Percentiles rank a stretch among this genome's conserved stretches.
phyloP scores from a whole-genome alignment of 805 yeast species.

The Ogataea chonburiensis region DNA sequence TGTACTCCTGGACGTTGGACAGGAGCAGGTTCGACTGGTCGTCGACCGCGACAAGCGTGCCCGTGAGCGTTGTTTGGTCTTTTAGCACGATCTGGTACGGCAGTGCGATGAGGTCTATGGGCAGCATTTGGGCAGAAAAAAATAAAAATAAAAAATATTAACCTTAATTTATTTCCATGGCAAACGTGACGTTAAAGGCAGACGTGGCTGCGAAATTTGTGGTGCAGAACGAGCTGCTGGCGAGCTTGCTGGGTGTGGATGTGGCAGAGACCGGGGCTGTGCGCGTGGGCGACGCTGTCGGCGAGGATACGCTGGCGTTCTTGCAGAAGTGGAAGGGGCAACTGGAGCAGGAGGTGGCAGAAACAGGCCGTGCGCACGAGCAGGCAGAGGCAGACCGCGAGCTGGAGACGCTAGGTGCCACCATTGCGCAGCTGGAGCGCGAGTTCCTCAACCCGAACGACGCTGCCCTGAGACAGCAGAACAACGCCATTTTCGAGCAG shows the following conservation, averaged over 20 bases:
- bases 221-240: constrained; percentile 33
- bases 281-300: constrained; percentile 21
- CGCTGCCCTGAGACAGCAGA: constrained; percentile 12
- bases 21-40: constrained; percentile 42
- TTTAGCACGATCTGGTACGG: constrained; percentile 26
- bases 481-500: constrained; percentile 21
- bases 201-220: constrained; percentile 35
- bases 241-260: constrained; percentile 21
- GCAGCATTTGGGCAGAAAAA: constrained; percentile 19
- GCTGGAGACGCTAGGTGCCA: constrained; percentile 12
- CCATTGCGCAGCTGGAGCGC: constrained; percentile 18
- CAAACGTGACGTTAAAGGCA: constrained; percentile 33
- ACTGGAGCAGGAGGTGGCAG: constrained; percentile 15
- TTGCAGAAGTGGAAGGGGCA: constrained; percentile 17
- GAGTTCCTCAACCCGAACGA: constrained; percentile 28
- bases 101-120: constrained; percentile 36
- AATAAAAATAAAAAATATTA: constrained; percentile 15
- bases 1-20: constrained; percentile 38
- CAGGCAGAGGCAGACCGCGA: constrained; percentile 10
- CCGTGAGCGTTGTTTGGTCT: constrained; percentile 37
- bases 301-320: constrained; percentile 23
- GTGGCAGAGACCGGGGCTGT: constrained; percentile 10
- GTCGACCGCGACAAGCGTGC: constrained; percentile 43
- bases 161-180: no score
- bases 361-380: background rate